Evolutionary conservation across 495 filamentous ascomycete genomes (phyloP), one percentile per base, ranked within the genome.

Genomic region (Penicillium odoratum): DNA sequence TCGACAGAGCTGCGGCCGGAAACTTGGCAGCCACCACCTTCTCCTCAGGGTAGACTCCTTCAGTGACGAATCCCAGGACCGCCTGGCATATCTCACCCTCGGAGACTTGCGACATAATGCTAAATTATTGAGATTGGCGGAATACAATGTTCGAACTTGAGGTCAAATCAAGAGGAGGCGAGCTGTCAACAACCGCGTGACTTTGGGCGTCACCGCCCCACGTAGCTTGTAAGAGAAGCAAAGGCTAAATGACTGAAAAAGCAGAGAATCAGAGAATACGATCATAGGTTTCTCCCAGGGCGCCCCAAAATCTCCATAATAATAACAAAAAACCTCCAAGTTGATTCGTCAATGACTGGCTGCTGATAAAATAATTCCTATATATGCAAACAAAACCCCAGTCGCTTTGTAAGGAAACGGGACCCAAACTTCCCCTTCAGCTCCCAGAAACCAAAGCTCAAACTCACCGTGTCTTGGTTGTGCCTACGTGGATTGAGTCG

Each of bases 11-110:
- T 31, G 78, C 71, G 4, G 83, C 65, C 38, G 84, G 76, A 43
- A 93, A 71, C 21, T 80, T 73, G 30, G 88, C 81, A 4, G 88
- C 84, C 16, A 89, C 81, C 30, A 90, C 66, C 26, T 81, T 78
- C 66, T 95, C 90, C 28, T 90, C 88, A 7, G 92, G 91, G 67
- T 92, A 96, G 21, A 71, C 61, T 43, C 88, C 87, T 42, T 87
- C 71, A n/a, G 85, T 68, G 36, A 91, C 83, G 65, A 89, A 93
- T 48, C 85, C 76, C 36, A 95, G 81, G 26, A 96, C 74, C 0
- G 88, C 87, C 56, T 85, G 78, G 54, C 85, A 85, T 56, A 93
- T 68, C 44, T 77, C 70, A 15, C 42, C 15, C 46, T 60, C 57
- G 15, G 55, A 59, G 9, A 15, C 30, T 33, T 44, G 54, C 44